These are phyloP conservation scores for Takakia lepidozioides DNA, from an alignment of 225 moss, liverwort and hornwort species.

Conservation along the genomic window DNA sequence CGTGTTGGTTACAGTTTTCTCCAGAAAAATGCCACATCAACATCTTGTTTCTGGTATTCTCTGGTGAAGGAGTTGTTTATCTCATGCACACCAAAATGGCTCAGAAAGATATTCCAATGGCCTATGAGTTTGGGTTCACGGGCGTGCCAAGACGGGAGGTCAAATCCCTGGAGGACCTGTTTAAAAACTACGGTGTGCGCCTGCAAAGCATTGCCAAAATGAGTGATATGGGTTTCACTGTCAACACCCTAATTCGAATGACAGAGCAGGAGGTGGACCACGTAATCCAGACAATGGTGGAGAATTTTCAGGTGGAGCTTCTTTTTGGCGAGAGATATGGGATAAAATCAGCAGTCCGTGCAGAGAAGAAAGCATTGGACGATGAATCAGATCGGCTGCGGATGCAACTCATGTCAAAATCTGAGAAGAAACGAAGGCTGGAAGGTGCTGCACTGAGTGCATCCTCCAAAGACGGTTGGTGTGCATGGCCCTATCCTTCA, in stretches of 20 bases:
- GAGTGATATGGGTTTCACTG: slow-evolving; percentile 62
- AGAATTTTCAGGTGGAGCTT: slow-evolving; percentile 50
- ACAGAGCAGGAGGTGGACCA: slow-evolving; percentile 57
- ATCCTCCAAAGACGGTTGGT: slow-evolving; percentile 35
- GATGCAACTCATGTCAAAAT: slow-evolving; percentile 37
- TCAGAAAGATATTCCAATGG: slow-evolving; percentile 10
- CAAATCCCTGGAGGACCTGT: slow-evolving; percentile 50
- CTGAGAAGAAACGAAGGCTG: slow-evolving; percentile 44
- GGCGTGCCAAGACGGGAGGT: slow-evolving; percentile 20
- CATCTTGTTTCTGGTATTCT: no score
- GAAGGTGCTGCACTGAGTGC: slow-evolving; percentile 26
- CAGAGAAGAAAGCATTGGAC: slow-evolving; percentile 48
- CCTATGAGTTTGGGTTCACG: slow-evolving; percentile 48
- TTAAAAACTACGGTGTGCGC: slow-evolving; percentile 50
- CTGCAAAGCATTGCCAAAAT: slow-evolving; percentile 45
- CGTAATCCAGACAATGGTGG: slow-evolving; percentile 47
- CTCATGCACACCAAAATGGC: slow-evolving; percentile 3
- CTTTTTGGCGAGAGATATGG: slow-evolving; percentile 62
- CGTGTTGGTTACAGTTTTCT: no score
- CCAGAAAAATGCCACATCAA: no score
- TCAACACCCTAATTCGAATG: slow-evolving; percentile 51
- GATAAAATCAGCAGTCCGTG: slow-evolving; percentile 59
- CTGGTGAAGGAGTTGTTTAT: no score
- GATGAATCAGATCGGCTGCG: slow-evolving; percentile 49
- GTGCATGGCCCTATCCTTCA: no score